Conservation (phyloP, 2,329 filamentous ascomycete species). For the Hymenoscyphus salicellus region DNA sequence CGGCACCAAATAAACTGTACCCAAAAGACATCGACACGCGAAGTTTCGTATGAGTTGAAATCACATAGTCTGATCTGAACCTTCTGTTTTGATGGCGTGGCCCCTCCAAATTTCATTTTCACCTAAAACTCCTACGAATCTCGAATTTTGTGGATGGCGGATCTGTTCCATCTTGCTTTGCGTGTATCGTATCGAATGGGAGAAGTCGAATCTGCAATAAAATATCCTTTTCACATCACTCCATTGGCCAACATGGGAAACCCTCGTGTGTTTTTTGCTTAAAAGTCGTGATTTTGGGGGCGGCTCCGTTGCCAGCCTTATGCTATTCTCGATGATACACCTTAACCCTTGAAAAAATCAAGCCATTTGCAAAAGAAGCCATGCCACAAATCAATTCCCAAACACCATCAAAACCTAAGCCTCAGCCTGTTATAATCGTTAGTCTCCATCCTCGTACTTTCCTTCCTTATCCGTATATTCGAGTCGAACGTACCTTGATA, state of each 20-base stretch:
- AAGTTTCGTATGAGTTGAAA: neutral
- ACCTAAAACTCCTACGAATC: constrained; percentile 1
- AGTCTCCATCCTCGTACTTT: constrained; percentile 12
- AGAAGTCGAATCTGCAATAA: neutral
- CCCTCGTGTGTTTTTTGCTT: constrained; percentile 23
- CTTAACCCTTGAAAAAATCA: constrained; percentile 28
- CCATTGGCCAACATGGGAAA: neutral
- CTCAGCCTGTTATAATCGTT: constrained; percentile 31
- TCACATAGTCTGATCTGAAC: neutral
- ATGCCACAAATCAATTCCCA: constrained; percentile 30
- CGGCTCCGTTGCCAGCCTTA: constrained; percentile 32
- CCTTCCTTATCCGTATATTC: neutral
- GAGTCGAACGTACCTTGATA: constrained; percentile 67
- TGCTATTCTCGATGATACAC: constrained; percentile 36
- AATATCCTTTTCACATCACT: neutral
- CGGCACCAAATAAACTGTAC: too few species aligned
- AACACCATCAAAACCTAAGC: constrained; percentile 28
- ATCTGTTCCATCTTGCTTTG: neutral
- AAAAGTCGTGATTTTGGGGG: constrained; percentile 34
- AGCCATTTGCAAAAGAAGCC: constrained; percentile 29
- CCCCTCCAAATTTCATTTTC: neutral
- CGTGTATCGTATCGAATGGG: neutral
- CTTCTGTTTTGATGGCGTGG: neutral
- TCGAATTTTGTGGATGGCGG: neutral
- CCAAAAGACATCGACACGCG: too few species aligned